These are phyloP conservation scores for Magnolia changhungtana DNA, from an alignment of 164 flowering plant species.

Conservation along the genomic window DNA sequence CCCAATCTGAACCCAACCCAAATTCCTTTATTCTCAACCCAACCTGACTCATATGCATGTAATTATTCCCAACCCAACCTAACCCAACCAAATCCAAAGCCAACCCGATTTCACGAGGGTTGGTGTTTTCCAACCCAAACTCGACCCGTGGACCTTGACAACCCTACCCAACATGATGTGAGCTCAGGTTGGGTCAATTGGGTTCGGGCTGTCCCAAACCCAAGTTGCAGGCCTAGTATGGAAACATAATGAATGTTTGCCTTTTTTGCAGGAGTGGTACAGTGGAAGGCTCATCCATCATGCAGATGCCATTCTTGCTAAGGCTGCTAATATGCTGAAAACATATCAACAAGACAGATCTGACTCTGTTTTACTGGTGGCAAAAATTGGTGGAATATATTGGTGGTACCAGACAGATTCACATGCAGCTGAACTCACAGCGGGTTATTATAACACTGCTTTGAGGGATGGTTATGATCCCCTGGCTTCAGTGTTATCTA, in stretches of 20 bases:
- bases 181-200: too few species aligned
- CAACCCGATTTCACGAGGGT: too few species aligned
- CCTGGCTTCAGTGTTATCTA: constrained; percentile 54
- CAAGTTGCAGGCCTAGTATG: too few species aligned
- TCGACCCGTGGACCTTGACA: too few species aligned
- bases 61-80: too few species aligned
- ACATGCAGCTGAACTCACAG: constrained; percentile 88
- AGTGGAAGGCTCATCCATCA: constrained; percentile 52
- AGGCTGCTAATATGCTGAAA: constrained; percentile 43
- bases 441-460: constrained; percentile 84
- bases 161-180: too few species aligned
- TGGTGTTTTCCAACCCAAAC: too few species aligned
- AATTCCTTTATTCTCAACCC: too few species aligned
- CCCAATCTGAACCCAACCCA: too few species aligned
- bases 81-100: too few species aligned
- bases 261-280: constrained; percentile 57
- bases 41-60: too few species aligned
- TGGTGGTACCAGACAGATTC: constrained; percentile 82
- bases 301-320: constrained; percentile 53
- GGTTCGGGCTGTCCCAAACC: too few species aligned
- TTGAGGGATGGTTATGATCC: constrained; percentile 64
- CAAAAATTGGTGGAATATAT: constrained; percentile 81
- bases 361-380: constrained; percentile 42
- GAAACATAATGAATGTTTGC: background rate
- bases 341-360: constrained; percentile 31